These are phyloP conservation scores for Curvularia eragrostidis DNA, from an alignment of 2,329 filamentous ascomycete species.

Conservation along the genomic window DNA sequence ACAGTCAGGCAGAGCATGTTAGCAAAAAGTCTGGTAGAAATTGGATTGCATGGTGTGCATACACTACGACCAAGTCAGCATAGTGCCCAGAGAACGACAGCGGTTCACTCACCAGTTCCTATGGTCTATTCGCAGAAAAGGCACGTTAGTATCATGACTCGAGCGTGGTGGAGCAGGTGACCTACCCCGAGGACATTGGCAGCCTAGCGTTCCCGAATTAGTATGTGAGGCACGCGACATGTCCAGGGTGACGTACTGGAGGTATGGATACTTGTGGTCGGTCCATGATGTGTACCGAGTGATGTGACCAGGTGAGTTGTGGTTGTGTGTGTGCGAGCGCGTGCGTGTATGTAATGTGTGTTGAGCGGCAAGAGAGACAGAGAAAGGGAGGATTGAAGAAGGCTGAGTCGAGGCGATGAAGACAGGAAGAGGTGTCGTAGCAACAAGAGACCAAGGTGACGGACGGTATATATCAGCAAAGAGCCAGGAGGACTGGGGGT, in stretches of 20 bases:
- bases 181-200: conserved; percentile 51
- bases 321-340: no score
- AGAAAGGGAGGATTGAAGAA: background rate
- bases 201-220: conserved; percentile 41
- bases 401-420: no score
- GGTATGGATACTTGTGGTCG: conserved; percentile 46
- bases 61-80: conserved; percentile 35
- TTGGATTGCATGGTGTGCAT: conserved; percentile 8
- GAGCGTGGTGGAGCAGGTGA: conserved; percentile 6
- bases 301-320: background rate
- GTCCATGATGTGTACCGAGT: conserved; percentile 26
- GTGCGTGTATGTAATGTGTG: no score
- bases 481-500: conserved; percentile 13
- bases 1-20: conserved; percentile 15
- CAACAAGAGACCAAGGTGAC: background rate
- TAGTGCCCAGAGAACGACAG: background rate
- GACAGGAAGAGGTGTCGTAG: background rate
- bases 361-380: background rate
- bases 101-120: conserved; percentile 43
- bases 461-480: conserved; percentile 3
- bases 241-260: conserved; percentile 30
- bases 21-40: conserved; percentile 18
- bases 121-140: conserved; percentile 39
- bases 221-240: conserved; percentile 11
- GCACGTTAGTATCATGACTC: conserved; percentile 23